Evolutionary conservation across 257 asterid genomes (phyloP).

Genomic region (Solanum ahanhuiri): DNA sequence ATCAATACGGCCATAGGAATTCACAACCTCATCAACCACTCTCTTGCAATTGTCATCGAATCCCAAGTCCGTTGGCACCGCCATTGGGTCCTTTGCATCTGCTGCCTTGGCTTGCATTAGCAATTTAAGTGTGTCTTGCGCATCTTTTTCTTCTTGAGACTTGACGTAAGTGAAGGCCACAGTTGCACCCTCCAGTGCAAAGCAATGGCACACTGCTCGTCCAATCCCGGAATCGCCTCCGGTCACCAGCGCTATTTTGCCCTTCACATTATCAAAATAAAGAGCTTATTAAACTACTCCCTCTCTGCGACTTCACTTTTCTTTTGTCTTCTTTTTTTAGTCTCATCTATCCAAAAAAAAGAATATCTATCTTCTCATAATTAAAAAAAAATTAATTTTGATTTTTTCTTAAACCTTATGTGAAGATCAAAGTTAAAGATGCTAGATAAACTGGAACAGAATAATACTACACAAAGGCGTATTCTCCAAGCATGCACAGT

Average conservation of each 20-base stretch:
- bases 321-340: too few species aligned
- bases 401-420: neutral
- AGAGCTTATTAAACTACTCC: neutral
- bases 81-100: slow-evolving; percentile 53
- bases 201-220: slow-evolving; percentile 54
- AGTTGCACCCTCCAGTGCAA: slow-evolving; percentile 59
- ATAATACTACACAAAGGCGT: neutral
- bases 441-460: neutral
- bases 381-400: too few species aligned
- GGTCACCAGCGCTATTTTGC: slow-evolving; percentile 58
- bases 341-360: too few species aligned
- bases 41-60: slow-evolving; percentile 57
- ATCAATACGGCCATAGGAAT: slow-evolving; percentile 39
- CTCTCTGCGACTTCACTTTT: neutral
- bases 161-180: slow-evolving; percentile 70
- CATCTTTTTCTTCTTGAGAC: slow-evolving; percentile 65
- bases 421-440: neutral
- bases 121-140: slow-evolving; percentile 37
- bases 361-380: neutral
- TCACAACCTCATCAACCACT: slow-evolving; percentile 50
- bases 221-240: slow-evolving; percentile 84
- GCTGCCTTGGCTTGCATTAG: slow-evolving; percentile 25
- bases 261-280: slow-evolving; percentile 19
- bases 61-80: slow-evolving; percentile 50
- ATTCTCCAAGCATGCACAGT: neutral